These are phyloP conservation scores for Toxicodendron radicans DNA, from an alignment of 345 rosid species.

Conservation along the genomic window DNA sequence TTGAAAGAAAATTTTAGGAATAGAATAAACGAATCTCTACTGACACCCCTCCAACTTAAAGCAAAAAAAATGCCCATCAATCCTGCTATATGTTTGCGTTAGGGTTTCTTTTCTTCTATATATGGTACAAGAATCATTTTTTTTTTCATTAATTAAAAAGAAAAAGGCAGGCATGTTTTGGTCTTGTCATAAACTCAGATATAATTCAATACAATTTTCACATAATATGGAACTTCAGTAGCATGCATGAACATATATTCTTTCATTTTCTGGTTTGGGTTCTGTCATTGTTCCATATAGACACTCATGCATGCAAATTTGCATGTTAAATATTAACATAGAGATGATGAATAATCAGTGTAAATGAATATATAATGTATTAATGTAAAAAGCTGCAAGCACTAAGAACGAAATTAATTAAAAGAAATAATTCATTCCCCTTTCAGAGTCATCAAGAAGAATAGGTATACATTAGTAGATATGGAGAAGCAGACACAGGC, in stretches of 20 bases:
- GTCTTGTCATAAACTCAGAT: neutral
- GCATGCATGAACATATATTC: neutral
- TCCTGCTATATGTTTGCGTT: neutral
- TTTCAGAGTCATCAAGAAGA: slow-evolving; percentile 10
- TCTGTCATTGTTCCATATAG: neutral
- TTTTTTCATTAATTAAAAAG: neutral
- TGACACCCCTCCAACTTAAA: slow-evolving; percentile 16
- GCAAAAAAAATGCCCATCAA: neutral
- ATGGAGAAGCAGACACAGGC: slow-evolving; percentile 4
- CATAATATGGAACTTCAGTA: neutral
- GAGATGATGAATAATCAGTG: neutral
- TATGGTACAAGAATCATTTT: neutral
- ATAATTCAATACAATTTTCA: neutral
- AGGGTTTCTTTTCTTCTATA: slow-evolving; percentile 6
- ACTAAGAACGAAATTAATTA: neutral
- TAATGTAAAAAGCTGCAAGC: slow-evolving; percentile 14
- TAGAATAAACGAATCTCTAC: slow-evolving; percentile 15
- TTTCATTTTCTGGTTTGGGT: neutral
- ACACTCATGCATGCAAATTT: slow-evolving; percentile 12
- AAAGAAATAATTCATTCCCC: slow-evolving; percentile 15
- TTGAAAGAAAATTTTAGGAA: neutral
- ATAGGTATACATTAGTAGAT: neutral
- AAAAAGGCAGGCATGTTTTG: neutral
- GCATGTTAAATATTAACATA: slow-evolving; percentile 13
- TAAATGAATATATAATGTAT: neutral